Conservation (phyloP, 2,329 filamentous ascomycete species). For the Ophioceras dolichostomum region DNA sequence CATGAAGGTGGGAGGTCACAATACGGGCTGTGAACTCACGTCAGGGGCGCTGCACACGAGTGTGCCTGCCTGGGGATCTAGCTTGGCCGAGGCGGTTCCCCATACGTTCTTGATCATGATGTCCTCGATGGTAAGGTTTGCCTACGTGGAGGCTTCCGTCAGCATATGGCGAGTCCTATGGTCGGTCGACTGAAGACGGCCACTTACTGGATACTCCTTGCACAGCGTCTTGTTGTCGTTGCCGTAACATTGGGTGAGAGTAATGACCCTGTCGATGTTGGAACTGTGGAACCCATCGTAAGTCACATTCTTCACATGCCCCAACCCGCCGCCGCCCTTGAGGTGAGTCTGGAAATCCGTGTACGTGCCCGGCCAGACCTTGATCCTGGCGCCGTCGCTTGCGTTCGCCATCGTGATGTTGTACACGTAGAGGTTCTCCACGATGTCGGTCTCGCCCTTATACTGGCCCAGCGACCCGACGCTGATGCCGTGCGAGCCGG, state of each 20-base stretch:
- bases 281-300: slow-evolving; percentile 36
- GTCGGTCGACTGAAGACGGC: no score
- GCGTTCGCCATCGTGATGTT: slow-evolving; percentile 21
- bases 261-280: slow-evolving; percentile 52
- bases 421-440: slow-evolving; percentile 42
- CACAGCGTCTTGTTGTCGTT: slow-evolving; percentile 51
- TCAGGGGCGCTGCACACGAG: background rate
- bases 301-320: slow-evolving; percentile 26
- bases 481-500: slow-evolving; percentile 48
- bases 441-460: slow-evolving; percentile 39
- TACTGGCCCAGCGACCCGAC: slow-evolving; percentile 53
- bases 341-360: slow-evolving; percentile 29
- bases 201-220: slow-evolving; percentile 32
- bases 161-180: no score
- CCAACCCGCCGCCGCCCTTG: slow-evolving; percentile 45
- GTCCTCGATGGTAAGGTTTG: slow-evolving; percentile 38
- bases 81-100: slow-evolving; percentile 25
- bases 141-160: slow-evolving; percentile 13
- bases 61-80: background rate
- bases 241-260: slow-evolving; percentile 30
- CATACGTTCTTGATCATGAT: slow-evolving; percentile 38
- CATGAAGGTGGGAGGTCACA: no score
- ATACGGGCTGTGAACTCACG: background rate
- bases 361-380: slow-evolving; percentile 32
- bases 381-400: slow-evolving; percentile 47